Base-by-base conservation (phyloP, 1,284 basidiomycete genomes). In the Fomitopsis pinicola region DNA sequence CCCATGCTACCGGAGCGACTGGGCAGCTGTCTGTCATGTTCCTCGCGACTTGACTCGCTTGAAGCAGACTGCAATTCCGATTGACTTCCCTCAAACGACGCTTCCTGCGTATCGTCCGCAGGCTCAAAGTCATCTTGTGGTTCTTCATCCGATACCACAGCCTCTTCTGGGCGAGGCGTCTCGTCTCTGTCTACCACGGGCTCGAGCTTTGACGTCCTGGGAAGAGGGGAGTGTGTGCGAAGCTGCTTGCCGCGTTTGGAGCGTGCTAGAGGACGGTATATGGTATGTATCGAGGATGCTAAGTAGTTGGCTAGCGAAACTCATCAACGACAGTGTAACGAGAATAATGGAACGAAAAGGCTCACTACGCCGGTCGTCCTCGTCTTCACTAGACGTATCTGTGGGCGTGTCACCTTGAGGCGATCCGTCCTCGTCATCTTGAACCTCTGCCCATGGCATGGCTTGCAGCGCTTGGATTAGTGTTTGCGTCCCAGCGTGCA, bases 391-490 rank as follows among this genome's bases (percentile, higher is more conserved):
- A 59, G 87, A 86, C 0, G 81, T 78, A 62, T 84, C 83, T 7
- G 72, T 71, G 45, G 77, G 73, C 56, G 72, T 76, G 7, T 73
- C 70, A 61, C 77, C 78, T 58, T 80, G 77, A 62, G 77, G 72
- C 17, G 78, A 73, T 48, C 87, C 88, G 53, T 89, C 88, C 40
- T 88, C 85, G 60, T 84, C 82, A 62, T 91, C 88, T 14, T 81
- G 79, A 63, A 83, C 83, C 52, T 87, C 84, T 22, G 80, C 79
- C 88, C 87, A 90, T 26, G 91, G 91, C 48, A 92, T 78, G 4
- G 90, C 91, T 68, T 93, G 91, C 22, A 93, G 77, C 2, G 89
- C 91, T 75, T 93, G 91, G 53, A 93, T 93, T 57, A 93, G 82
- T 2, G 91, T 89, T 71, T 93, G 91, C 5, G 91, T 93, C 30